Evolutionary conservation across 768 basidiomycete genomes (phyloP).

Genomic region (Russula sp.): DNA sequence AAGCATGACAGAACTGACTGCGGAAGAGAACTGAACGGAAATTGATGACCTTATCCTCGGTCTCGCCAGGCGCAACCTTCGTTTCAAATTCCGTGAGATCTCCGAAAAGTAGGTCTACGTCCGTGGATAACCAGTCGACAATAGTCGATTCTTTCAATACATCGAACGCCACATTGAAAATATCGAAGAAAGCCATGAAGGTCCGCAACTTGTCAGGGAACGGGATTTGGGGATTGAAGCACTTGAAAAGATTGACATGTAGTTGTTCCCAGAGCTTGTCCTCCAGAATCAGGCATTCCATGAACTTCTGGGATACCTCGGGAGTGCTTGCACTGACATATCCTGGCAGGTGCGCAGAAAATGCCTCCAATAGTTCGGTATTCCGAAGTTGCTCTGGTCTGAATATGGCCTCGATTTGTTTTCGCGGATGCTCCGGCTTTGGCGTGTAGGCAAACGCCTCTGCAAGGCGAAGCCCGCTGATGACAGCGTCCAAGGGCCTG

Average conservation of each 20-base stretch:
- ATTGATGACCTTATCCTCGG: not conserved
- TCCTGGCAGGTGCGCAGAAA: not conserved
- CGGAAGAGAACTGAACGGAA: not conserved
- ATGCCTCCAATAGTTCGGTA: slow-evolving; percentile 6
- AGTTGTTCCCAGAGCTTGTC: not conserved
- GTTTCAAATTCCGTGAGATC: not conserved
- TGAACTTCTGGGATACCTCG: not conserved
- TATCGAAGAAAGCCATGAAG: not conserved
- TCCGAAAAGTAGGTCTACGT: too few relatives aligned
- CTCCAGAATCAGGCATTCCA: not conserved
- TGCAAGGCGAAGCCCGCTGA: slow-evolving; percentile 1
- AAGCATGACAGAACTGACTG: not conserved
- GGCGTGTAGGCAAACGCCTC: not conserved
- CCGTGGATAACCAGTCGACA: not conserved
- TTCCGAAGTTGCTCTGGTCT: slow-evolving; percentile 3
- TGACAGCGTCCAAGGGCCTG: not conserved
- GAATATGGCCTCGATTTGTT: not conserved
- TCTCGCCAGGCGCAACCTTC: not conserved
- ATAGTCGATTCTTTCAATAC: not conserved
- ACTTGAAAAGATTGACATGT: not conserved
- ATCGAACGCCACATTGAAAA: not conserved
- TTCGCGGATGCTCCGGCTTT: not conserved
- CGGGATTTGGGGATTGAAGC: not conserved
- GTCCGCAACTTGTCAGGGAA: not conserved
- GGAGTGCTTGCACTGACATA: not conserved